Evolutionary conservation across 768 basidiomycete genomes (phyloP).

Genomic region (Tylopilus cervinicoccineus): DNA sequence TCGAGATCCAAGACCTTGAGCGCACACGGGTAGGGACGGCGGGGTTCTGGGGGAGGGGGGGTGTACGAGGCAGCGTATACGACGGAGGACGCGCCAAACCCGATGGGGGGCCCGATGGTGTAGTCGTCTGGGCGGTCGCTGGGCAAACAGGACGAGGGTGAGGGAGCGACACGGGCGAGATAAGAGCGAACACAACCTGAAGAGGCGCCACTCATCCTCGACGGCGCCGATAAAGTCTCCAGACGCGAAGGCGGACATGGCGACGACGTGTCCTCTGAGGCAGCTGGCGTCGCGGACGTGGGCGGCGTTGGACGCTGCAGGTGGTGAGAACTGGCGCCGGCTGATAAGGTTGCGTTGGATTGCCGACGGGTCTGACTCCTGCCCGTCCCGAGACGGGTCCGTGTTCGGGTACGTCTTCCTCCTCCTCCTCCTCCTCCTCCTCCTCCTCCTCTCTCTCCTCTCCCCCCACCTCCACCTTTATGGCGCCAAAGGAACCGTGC

Average conservation of each 20-base stretch:
- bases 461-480: conserved; percentile 26
- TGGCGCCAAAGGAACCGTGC: conserved; percentile 66
- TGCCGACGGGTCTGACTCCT: conserved; percentile 1
- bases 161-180: not conserved
- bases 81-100: conserved; percentile 89
- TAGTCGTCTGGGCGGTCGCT: conserved; percentile 75
- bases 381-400: conserved; percentile 17
- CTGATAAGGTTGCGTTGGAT: not conserved
- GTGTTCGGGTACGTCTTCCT: conserved; percentile 12
- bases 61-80: conserved; percentile 78
- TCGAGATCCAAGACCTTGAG: conserved; percentile 91
- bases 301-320: conserved; percentile 3
- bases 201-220: conserved; percentile 79
- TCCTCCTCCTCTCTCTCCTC: not conserved
- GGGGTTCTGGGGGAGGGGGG: conserved; percentile 35
- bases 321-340: not conserved
- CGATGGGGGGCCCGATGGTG: conserved; percentile 71
- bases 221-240: conserved; percentile 72
- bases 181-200: conserved; percentile 50
- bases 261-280: not conserved
- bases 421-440: not conserved
- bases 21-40: conserved; percentile 56
- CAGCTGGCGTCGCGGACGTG: not conserved
- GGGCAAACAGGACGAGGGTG: conserved; percentile 1
- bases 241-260: conserved; percentile 20